A percentile compares a stretch with the other conserved stretches of the same genome.
phyloP scores from a whole-genome alignment of 2,329 filamentous ascomycete species.

The Daldinia sp. region DNA sequence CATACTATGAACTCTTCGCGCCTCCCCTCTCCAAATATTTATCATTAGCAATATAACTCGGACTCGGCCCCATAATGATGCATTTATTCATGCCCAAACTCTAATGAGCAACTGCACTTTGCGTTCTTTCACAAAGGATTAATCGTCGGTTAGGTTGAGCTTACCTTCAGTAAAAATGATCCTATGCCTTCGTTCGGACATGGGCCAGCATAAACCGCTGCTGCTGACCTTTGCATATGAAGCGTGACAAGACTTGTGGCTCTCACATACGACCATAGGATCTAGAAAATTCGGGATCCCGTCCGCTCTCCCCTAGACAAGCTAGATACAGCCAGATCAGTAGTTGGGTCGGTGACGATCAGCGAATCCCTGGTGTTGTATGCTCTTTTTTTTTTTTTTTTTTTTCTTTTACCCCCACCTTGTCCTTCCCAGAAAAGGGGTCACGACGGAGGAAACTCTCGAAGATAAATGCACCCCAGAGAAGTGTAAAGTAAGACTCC shows the following conservation, averaged over 20 bases:
- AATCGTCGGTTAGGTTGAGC: background rate
- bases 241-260: background rate
- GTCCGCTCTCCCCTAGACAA: slow-evolving; percentile 30
- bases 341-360: slow-evolving; percentile 34
- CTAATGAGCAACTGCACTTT: background rate
- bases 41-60: background rate
- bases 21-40: background rate
- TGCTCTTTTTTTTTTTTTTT: slow-evolving; percentile 12
- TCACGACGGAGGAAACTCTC: background rate
- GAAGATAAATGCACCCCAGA: background rate
- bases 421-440: background rate
- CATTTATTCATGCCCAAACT: no score
- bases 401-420: background rate
- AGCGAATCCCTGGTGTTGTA: slow-evolving; percentile 32
- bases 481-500: background rate
- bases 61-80: no score
- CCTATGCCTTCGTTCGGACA: background rate
- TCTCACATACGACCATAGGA: slow-evolving; percentile 27
- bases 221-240: slow-evolving; percentile 3
- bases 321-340: slow-evolving; percentile 24
- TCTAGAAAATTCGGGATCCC: slow-evolving; percentile 29
- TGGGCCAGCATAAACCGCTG: background rate
- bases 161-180: background rate
- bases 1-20: background rate
- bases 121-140: background rate